Base-by-base conservation (phyloP, 2,329 filamentous ascomycete genomes). In the Ophiosphaerella korrae region DNA sequence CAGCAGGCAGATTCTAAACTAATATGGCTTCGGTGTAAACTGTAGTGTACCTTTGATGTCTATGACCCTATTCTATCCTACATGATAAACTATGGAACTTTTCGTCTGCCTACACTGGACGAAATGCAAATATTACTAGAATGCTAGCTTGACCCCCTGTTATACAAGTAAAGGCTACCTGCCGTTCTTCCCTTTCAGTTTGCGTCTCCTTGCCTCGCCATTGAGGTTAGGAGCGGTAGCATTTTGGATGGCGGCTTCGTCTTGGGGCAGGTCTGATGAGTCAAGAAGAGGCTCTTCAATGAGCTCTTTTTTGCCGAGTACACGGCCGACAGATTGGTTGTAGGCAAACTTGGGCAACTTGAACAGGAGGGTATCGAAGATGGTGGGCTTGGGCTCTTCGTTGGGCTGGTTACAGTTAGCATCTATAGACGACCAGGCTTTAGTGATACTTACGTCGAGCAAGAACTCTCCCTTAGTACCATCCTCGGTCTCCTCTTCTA, bases 401-500 rank as follows among this genome's bases (percentile, higher is more conserved):
- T 92, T 84, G 67, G 85, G 85, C 89, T 93, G 56, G 47, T 46
- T 12, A 8, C 9, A 33, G 50, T 72, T 63, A 70, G 64, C 39
- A n/a, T 11, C 12, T 5, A 7, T 18, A 26, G 16, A 2, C 26
- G 39, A 3, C n/a, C 26, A 13, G 12, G 21, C 14, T 5, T n/a
- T 29, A 36, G 24, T 29, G 13, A 8, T 44, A 83, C 88, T 81
- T 77, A 97, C 86, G 72, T 99, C 93, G 53, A 99, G 85, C 57
- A 97, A 78, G 70, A 88, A 96, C 71, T 97, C 90, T 61, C 89
- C 84, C 29, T 85, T 83, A 48, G 89, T 85, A 45, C 94, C 94
- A 21, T 97, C 90, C 61, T 92, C 92, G 44, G 91, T 90, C 64
- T 90, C 84, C 69, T 96, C 90, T 75, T 97, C 92, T n/a, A 99